phyloP scores from a whole-genome alignment of 306 rosid species.

The Arachis hypogaea region DNA sequence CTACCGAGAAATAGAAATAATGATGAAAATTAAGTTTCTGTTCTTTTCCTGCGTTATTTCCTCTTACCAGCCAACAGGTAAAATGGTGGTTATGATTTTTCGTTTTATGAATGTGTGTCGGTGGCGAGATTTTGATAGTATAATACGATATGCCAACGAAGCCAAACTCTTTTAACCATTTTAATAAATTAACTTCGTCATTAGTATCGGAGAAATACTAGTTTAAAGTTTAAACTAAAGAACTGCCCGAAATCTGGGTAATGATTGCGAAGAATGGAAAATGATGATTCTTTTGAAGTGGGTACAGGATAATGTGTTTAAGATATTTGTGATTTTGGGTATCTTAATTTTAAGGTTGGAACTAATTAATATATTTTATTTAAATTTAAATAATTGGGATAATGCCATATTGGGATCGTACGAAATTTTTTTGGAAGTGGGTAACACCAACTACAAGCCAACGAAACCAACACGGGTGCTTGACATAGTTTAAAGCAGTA shows the following conservation, averaged over 20 bases:
- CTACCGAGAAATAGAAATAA: not conserved
- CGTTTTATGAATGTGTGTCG: conserved; percentile 7
- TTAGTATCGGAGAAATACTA: not conserved
- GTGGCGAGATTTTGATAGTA: not conserved
- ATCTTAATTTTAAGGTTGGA: no score
- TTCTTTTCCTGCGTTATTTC: not conserved
- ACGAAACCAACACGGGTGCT: not conserved
- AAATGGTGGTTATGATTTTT: not conserved
- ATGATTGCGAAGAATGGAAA: not conserved
- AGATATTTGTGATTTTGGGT: not conserved
- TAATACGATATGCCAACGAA: conserved; percentile 16
- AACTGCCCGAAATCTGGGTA: not conserved
- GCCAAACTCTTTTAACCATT: not conserved
- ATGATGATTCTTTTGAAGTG: not conserved
- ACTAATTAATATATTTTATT: no score
- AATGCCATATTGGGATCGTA: not conserved
- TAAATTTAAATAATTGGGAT: not conserved
- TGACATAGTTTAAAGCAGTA: not conserved
- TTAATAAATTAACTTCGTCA: not conserved
- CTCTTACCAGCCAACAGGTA: not conserved
- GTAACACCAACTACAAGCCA: not conserved
- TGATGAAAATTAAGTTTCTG: not conserved
- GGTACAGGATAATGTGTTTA: not conserved
- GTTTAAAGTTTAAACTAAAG: not conserved
- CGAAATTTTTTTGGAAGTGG: not conserved